Percentiles rank a stretch among this genome's conserved stretches.
phyloP scores from a whole-genome alignment of 2,329 filamentous ascomycete genomes.

The Sporothrix brasiliensis region DNA sequence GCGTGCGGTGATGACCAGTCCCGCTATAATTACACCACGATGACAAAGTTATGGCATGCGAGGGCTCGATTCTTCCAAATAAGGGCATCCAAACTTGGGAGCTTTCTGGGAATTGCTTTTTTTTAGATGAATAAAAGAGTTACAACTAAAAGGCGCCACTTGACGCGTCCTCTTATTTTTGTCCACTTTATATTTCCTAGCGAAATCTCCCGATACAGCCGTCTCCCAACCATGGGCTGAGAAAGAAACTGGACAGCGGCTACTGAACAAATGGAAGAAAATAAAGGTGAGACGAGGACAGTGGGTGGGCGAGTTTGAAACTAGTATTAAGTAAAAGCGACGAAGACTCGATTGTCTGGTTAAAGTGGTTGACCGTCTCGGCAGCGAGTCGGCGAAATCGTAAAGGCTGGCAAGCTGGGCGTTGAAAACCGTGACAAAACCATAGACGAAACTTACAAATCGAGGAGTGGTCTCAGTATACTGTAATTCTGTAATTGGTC shows the following conservation, averaged over 20 bases:
- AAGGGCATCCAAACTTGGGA: background rate
- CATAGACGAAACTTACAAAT: background rate
- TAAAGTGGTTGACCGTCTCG: background rate
- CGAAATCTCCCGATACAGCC: background rate
- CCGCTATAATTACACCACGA: background rate
- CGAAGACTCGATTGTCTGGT: background rate
- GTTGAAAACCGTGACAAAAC: background rate
- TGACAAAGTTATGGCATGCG: background rate
- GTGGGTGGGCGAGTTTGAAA: too few species aligned
- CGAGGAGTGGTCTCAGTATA: background rate
- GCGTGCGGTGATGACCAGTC: too few species aligned
- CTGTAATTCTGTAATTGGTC: background rate
- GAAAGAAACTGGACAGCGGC: background rate
- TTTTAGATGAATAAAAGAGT: too few species aligned
- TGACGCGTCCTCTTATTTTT: background rate
- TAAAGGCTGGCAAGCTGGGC: too few species aligned
- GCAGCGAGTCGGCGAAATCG: background rate
- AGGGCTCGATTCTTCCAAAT: background rate
- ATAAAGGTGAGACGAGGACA: background rate
- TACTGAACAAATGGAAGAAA: background rate
- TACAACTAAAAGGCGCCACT: too few species aligned
- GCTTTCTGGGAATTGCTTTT: too few species aligned
- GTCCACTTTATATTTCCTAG: background rate
- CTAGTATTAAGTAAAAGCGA: too few species aligned
- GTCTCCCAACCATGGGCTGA: background rate